These are phyloP conservation scores for Berberis thunbergii DNA, from an alignment of 164 flowering plant genomes.

Conservation along the genomic window DNA sequence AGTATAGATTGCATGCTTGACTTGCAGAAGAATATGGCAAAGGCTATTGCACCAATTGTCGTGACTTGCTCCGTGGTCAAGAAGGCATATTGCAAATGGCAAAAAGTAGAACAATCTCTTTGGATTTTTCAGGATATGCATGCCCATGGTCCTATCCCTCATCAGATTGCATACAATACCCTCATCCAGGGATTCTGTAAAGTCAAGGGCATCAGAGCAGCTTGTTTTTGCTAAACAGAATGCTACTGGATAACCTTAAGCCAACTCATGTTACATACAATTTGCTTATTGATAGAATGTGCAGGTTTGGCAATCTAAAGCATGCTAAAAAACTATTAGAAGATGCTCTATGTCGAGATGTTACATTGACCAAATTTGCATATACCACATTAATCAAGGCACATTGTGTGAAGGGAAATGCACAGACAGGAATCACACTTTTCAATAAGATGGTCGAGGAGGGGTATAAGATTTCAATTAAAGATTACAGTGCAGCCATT, in stretches of 20 bases:
- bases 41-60: conserved; percentile 36
- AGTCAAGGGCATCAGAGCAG: conserved; percentile 25
- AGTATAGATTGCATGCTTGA: conserved; percentile 23
- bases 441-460: conserved; percentile 47
- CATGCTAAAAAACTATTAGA: conserved; percentile 41
- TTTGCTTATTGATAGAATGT: conserved; percentile 59
- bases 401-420: conserved; percentile 66
- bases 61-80: conserved; percentile 57
- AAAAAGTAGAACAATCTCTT: conserved; percentile 32
- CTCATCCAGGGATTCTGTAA: conserved; percentile 61
- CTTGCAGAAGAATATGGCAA: conserved; percentile 42
- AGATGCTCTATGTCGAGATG: conserved; percentile 21
- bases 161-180: conserved; percentile 58
- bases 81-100: conserved; percentile 51
- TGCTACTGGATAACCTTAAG: conserved; percentile 37
- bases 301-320: conserved; percentile 35
- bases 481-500: conserved; percentile 64
- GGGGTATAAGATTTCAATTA: conserved; percentile 48
- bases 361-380: conserved; percentile 42
- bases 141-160: conserved; percentile 38
- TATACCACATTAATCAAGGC: conserved; percentile 63
- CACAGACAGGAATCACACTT: conserved; percentile 23
- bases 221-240: conserved; percentile 36
- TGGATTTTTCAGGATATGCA: conserved; percentile 38
- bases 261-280: conserved; percentile 63